These are phyloP conservation scores for Recurvomyces mirabilis DNA, from an alignment of 495 filamentous ascomycete genomes.

Conservation along the genomic window DNA sequence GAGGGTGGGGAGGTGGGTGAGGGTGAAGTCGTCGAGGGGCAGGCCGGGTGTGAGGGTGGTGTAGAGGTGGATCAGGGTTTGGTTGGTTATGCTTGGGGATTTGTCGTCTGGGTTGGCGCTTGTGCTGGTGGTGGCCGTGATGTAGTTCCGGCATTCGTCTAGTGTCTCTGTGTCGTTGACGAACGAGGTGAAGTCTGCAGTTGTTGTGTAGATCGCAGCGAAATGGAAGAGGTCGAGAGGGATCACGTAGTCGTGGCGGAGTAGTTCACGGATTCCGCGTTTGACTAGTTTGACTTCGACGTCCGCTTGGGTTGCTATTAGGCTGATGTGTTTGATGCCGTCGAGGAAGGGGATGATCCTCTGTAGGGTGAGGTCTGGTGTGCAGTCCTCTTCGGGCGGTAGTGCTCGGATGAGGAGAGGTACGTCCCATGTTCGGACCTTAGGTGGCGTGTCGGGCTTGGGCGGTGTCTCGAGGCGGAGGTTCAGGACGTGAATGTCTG, in stretches of 20 bases:
- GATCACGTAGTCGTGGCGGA: slow-evolving; percentile 80
- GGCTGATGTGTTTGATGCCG: slow-evolving; percentile 74
- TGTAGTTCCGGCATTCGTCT: slow-evolving; percentile 76
- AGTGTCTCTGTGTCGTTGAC: slow-evolving; percentile 60
- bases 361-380: slow-evolving; percentile 77
- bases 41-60: slow-evolving; percentile 64
- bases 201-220: slow-evolving; percentile 75
- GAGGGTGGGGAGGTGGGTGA: slow-evolving; percentile 55
- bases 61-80: slow-evolving; percentile 56
- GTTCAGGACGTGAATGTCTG: slow-evolving; percentile 32
- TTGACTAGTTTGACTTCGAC: slow-evolving; percentile 73
- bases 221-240: slow-evolving; percentile 92
- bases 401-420: slow-evolving; percentile 80
- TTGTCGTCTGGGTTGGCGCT: slow-evolving; percentile 4
- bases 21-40: slow-evolving; percentile 70
- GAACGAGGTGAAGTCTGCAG: slow-evolving; percentile 61
- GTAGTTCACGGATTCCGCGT: slow-evolving; percentile 72
- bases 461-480: slow-evolving; percentile 95
- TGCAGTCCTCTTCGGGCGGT: slow-evolving; percentile 61
- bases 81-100: background rate
- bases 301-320: slow-evolving; percentile 73
- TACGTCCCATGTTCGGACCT: slow-evolving; percentile 76
- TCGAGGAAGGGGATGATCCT: slow-evolving; percentile 72
- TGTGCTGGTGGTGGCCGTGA: slow-evolving; percentile 30
- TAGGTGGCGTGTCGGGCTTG: slow-evolving; percentile 62